Evolutionary conservation across 345 rosid species (phyloP), one percentile per base, ranked within the genome.

Genomic region (Dovyalis caffra): DNA sequence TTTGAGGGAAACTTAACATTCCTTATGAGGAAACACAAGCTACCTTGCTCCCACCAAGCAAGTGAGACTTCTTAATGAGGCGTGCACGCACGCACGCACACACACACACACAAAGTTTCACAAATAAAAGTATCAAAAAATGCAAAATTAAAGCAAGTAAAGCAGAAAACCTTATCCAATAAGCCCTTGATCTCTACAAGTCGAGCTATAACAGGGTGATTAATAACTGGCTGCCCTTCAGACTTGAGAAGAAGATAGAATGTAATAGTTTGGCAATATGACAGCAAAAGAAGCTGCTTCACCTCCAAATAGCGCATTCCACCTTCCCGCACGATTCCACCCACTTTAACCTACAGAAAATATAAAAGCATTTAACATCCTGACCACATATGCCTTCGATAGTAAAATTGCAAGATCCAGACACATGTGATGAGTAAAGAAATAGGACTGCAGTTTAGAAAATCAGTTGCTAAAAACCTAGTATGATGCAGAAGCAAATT

Each of bases 161-260:
- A 66, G 47, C 29, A 75, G 62, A 70, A 66, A 61, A 92, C 99
- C 99, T 91, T 86, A 78, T 93, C 96, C 71, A 91, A 76, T 76
- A 92, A 85, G 70, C 83, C 76, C 77, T 89, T 92, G 81, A 91
- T 84, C 82, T 90, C 96, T 53, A 95, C 93, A 70, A 95, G 92
- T 71, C 91, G 99, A 74, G 90, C 86, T 70, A 95, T 89, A 74
- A 92, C 91, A 11, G 98, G 99, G 83, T 95, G 99, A 74, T 93
- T 96, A 80, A 90, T 89, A 73, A 93, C 89, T 45, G 94, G 87
- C 64, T 84, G 92, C 74, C 97, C 99, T 80, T 93, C 98, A 31
- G 97, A 90, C 83, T 93, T 95, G 78, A 93, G 93, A 76, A 95
- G 96, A 74, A 92, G 92, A 86, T 93, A 93, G 80, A 91, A 91